A percentile compares a stretch with the other conserved stretches of the same genome.
Evolutionary conservation across 2,329 filamentous ascomycete species (phyloP).

Genomic region (Penicillium sumatraense): DNA sequence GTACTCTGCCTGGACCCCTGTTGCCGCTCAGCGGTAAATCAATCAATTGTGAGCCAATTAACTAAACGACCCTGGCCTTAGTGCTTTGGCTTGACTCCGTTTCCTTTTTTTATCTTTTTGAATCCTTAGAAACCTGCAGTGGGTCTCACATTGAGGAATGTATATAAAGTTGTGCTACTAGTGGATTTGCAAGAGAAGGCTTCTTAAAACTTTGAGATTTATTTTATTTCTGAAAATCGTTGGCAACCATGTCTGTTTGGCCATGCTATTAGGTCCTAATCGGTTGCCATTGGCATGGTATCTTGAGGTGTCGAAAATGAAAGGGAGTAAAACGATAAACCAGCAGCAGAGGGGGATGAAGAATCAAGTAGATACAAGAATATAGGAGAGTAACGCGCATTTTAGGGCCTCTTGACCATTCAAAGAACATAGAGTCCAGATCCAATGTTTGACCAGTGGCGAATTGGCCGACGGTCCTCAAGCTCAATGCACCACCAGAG

Average conservation of each 20-base stretch:
- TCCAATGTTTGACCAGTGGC: slow-evolving; percentile 75
- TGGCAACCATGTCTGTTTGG: slow-evolving; percentile 8
- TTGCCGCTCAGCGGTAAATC: slow-evolving; percentile 41
- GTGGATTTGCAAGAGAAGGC: slow-evolving; percentile 27
- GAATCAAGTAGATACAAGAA: slow-evolving; percentile 30
- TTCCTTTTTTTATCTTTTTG: slow-evolving; percentile 10
- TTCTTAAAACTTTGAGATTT: slow-evolving; percentile 11
- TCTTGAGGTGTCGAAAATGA: slow-evolving; percentile 25
- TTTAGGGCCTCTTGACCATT: slow-evolving; percentile 15
- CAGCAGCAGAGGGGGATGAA: neutral
- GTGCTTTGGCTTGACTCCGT: slow-evolving; percentile 13
- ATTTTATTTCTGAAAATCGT: slow-evolving; percentile 17
- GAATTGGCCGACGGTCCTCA: slow-evolving; percentile 80
- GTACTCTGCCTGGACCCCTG: slow-evolving; percentile 40
- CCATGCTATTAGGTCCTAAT: slow-evolving; percentile 10
- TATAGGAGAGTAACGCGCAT: slow-evolving; percentile 13
- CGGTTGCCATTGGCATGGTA: slow-evolving; percentile 30
- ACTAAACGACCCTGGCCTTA: slow-evolving; percentile 23
- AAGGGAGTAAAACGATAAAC: slow-evolving; percentile 11
- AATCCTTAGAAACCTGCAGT: slow-evolving; percentile 6
- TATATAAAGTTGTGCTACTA: slow-evolving; percentile 42
- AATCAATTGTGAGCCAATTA: slow-evolving; percentile 15
- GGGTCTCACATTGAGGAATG: slow-evolving; percentile 28
- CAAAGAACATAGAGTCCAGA: slow-evolving; percentile 69
- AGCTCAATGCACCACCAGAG: slow-evolving; percentile 98